Percentiles rank a stretch among this genome's conserved stretches.
These are phyloP conservation scores for Pythium rhizo-oryzae DNA, from an alignment of 352 stramenopile genomes.

Conservation along the genomic window DNA sequence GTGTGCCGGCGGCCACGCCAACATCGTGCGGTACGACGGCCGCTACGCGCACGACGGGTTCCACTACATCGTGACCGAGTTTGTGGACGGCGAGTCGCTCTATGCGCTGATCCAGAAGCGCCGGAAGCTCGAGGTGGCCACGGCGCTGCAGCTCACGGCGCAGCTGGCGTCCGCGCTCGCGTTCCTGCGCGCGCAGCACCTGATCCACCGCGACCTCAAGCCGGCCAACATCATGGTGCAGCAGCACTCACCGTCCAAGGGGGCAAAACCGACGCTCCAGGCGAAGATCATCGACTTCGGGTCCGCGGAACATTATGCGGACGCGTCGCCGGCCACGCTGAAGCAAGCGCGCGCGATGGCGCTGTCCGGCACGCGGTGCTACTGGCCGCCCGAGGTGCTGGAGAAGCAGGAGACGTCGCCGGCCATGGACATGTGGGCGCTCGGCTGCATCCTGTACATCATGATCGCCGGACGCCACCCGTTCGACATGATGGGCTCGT, in stretches of 20 bases:
- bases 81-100: constrained; percentile 67
- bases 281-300: constrained; percentile 92
- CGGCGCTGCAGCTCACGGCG: constrained; percentile 51
- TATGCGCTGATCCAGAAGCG: constrained; percentile 68
- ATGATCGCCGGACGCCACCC: constrained; percentile 83
- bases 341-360: constrained; percentile 27
- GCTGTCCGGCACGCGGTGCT: constrained; percentile 81
- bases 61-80: constrained; percentile 85
- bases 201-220: constrained; percentile 90
- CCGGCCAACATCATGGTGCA: constrained; percentile 91
- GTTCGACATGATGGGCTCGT: constrained; percentile 84
- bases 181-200: constrained; percentile 59
- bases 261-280: constrained; percentile 25
- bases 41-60: constrained; percentile 79
- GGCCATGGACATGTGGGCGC: constrained; percentile 89
- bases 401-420: constrained; percentile 51
- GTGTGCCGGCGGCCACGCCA: constrained; percentile 55
- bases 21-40: constrained; percentile 65
- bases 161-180: constrained; percentile 69
- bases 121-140: constrained; percentile 42
- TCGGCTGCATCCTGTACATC: constrained; percentile 90
- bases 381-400: constrained; percentile 86
- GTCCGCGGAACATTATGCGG: constrained; percentile 43
- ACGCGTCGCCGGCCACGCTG: constrained; percentile 2
- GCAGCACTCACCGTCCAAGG: not conserved